These are phyloP conservation scores for Tausonia pullulans DNA, from an alignment of 1,284 basidiomycete genomes.

Conservation along the genomic window DNA sequence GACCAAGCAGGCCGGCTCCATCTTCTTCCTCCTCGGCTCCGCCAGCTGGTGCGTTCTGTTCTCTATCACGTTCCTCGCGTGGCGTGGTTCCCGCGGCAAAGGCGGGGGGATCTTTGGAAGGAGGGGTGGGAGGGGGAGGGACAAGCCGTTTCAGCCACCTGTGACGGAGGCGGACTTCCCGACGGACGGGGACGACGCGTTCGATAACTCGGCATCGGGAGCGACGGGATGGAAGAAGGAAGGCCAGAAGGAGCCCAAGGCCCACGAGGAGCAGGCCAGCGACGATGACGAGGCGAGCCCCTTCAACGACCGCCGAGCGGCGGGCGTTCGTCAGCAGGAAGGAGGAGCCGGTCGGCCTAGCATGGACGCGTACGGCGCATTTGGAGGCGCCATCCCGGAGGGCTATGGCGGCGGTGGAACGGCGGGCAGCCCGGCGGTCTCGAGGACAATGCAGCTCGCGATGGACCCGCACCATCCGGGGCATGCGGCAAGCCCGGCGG, in stretches of 20 bases:
- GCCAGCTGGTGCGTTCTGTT: conserved; percentile 57
- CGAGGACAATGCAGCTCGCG: conserved; percentile 14
- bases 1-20: conserved; percentile 73
- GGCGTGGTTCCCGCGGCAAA: conserved; percentile 51
- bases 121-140: background rate
- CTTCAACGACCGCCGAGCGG: background rate
- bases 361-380: conserved; percentile 15
- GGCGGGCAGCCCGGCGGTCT: background rate
- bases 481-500: background rate
- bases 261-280: background rate
- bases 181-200: background rate
- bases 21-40: conserved; percentile 75
- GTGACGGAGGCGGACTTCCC: conserved; percentile 4
- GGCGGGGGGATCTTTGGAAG: background rate
- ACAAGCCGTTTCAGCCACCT: conserved; percentile 3
- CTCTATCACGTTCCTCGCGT: conserved; percentile 51
- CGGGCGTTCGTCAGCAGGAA: background rate
- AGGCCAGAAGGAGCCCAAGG: background rate
- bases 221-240: background rate
- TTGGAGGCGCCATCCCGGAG: conserved; percentile 10
- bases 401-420: conserved; percentile 3
- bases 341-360: background rate
- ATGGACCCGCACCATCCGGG: background rate
- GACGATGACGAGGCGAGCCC: conserved; percentile 1
- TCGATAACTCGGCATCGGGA: background rate